These are phyloP conservation scores for Cytospora chrysosperma DNA, from an alignment of 2,329 filamentous ascomycete genomes.

Conservation along the genomic window DNA sequence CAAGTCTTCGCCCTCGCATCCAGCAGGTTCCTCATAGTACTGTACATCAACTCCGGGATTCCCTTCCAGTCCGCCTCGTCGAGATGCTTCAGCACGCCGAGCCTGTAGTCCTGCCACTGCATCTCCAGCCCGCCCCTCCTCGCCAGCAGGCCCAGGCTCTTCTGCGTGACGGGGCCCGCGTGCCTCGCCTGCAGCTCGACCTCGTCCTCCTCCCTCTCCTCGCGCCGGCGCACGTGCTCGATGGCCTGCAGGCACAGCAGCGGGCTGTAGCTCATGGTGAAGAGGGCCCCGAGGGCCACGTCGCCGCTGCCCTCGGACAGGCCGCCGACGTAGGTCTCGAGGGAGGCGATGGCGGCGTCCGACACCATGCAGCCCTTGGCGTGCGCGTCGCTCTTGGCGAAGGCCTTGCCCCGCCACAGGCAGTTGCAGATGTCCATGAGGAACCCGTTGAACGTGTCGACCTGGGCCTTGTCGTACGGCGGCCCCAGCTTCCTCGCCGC, in stretches of 20 bases:
- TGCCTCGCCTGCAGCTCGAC: constrained; percentile 50
- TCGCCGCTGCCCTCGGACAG: constrained; percentile 42
- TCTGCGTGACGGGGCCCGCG: constrained; percentile 68
- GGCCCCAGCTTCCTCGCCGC: constrained; percentile 30
- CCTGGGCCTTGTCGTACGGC: constrained; percentile 57
- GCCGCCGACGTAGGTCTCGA: constrained; percentile 49
- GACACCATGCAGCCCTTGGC: constrained; percentile 55
- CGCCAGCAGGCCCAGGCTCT: constrained; percentile 61
- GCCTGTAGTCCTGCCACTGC: constrained; percentile 71
- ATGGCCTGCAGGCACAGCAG: constrained; percentile 56
- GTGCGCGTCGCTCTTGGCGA: constrained; percentile 64
- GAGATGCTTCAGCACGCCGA: constrained; percentile 69
- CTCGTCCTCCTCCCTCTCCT: constrained; percentile 51
- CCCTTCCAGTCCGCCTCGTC: constrained; percentile 64
- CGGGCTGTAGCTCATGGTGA: constrained; percentile 60
- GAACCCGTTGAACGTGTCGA: constrained; percentile 76
- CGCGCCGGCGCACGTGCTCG: constrained; percentile 53
- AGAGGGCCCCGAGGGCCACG: constrained; percentile 48
- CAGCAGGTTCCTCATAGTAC: constrained; percentile 75
- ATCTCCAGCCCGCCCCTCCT: constrained; percentile 65
- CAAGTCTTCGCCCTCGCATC: constrained; percentile 38
- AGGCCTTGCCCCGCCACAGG: constrained; percentile 73
- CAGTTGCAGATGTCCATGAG: constrained; percentile 87
- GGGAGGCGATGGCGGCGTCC: constrained; percentile 41
- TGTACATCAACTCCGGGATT: constrained; percentile 71